Evolutionary conservation across 2,329 filamentous ascomycete species (phyloP), one percentile per base, ranked within the genome.

Genomic region (Trichoderma koningiopsis): DNA sequence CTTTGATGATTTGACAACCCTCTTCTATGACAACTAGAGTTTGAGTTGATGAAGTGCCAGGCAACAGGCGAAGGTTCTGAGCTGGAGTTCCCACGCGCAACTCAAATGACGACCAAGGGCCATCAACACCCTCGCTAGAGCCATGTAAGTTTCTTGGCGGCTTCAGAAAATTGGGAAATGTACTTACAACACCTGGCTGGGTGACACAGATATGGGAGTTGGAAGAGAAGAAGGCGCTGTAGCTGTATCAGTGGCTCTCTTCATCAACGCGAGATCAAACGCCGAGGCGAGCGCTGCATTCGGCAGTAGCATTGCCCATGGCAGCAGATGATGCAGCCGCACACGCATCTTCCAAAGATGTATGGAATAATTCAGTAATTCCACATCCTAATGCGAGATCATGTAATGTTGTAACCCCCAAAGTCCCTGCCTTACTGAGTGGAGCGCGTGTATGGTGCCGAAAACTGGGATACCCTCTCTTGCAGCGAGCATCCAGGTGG

Each of bases 51-150:
- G 70, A 71, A 29, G 70, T 71, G 6, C 70, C 70, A 4, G 70
- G 67, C n/a, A 71, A 22, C 16, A 71, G 37, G 29, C 70, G 67
- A 43, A 71, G 6, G 11, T 71, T 71, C 5, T 71, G 70, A 4
- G 70, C 66, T 2, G 70, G 70, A 37, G 59, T 69, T 5, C 70
- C 70, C 6, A 71, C 70, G 5, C 70, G 70, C 13, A 71, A 55
- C 55, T 69, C 70, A 69, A 71, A 71, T 7, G 60, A 69, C 19
- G 70, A 71, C 70, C 70, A 71, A 29, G 53, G 70, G 3, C 70
- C 70, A 37, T 71, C 70, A n/a, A 66, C 19, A 2, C 70, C 70
- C 16, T 71, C 70, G n/a, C 69, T 70, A 52, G 24, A 35, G 27
- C 16, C 31, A 55, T 10, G 31, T 63, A 33, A 68, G 59, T 22